These are phyloP conservation scores for Perkinsus chesapeaki DNA, from an alignment of 169 alveolate species.

Conservation along the genomic window DNA sequence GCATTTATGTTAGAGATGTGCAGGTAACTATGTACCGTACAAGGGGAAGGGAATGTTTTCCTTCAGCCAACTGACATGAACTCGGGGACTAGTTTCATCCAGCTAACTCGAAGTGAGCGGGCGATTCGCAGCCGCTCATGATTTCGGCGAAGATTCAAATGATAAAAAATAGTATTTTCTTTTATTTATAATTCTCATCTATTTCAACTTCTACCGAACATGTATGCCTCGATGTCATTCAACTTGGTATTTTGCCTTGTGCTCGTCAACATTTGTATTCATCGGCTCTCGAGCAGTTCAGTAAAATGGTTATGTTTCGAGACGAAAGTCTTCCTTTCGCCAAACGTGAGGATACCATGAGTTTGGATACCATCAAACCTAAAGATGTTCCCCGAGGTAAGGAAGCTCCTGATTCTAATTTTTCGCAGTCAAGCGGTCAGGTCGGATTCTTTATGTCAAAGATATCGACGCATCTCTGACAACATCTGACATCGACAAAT, in stretches of 20 bases:
- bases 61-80: not conserved
- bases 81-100: no score
- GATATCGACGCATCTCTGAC: not conserved
- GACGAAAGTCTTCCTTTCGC: not conserved
- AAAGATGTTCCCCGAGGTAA: slow-evolving; percentile 6
- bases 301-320: not conserved
- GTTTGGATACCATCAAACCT: not conserved
- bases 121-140: no score
- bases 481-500: not conserved
- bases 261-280: not conserved
- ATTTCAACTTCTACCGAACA: no score
- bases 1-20: not conserved
- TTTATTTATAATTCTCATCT: no score
- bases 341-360: not conserved
- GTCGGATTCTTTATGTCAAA: not conserved
- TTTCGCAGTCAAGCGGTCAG: not conserved
- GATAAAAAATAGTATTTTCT: no score
- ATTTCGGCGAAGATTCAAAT: no score
- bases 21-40: not conserved
- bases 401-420: not conserved
- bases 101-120: no score
- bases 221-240: no score
- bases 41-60: not conserved
- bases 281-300: no score
- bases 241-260: no score